A percentile compares a stretch with the other conserved stretches of the same genome.
Conservation (phyloP, 441 rosid species). For the Hura crepitans region DNA sequence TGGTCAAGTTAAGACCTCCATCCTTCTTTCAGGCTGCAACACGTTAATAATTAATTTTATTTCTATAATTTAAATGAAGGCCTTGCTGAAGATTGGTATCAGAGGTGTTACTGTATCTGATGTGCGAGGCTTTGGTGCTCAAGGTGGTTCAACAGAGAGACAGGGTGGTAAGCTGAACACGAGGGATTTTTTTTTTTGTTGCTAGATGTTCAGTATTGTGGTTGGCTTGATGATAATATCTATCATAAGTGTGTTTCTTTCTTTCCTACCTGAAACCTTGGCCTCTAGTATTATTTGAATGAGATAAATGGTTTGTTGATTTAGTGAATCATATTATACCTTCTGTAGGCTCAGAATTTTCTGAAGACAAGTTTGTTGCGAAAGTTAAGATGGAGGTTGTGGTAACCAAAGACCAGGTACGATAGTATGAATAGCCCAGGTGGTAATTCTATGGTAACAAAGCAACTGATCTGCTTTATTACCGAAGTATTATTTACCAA, state of each 20-base stretch:
- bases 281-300: slow-evolving; percentile 1
- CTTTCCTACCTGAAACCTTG: background rate
- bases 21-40: background rate
- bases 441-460: slow-evolving; percentile 1
- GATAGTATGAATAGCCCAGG: slow-evolving; percentile 5
- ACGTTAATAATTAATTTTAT: slow-evolving; percentile 7
- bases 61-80: slow-evolving; percentile 36
- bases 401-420: slow-evolving; percentile 77
- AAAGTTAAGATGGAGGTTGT: slow-evolving; percentile 88
- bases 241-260: background rate
- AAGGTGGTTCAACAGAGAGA: slow-evolving; percentile 86
- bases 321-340: background rate
- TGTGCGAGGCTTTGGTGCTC: slow-evolving; percentile 85
- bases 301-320: background rate
- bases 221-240: background rate
- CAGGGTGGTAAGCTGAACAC: slow-evolving; percentile 59
- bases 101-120: slow-evolving; percentile 91
- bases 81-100: slow-evolving; percentile 68
- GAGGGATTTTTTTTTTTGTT: background rate
- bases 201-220: slow-evolving; percentile 1
- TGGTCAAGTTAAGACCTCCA: background rate
- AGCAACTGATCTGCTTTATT: background rate
- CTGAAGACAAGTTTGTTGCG: slow-evolving; percentile 82
- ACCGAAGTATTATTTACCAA: slow-evolving; percentile 6
- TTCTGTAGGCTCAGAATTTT: slow-evolving; percentile 74